A percentile compares a stretch with the other conserved stretches of the same genome.
Conservation (phyloP, 805 yeast species). For the Candida wancherniae region DNA sequence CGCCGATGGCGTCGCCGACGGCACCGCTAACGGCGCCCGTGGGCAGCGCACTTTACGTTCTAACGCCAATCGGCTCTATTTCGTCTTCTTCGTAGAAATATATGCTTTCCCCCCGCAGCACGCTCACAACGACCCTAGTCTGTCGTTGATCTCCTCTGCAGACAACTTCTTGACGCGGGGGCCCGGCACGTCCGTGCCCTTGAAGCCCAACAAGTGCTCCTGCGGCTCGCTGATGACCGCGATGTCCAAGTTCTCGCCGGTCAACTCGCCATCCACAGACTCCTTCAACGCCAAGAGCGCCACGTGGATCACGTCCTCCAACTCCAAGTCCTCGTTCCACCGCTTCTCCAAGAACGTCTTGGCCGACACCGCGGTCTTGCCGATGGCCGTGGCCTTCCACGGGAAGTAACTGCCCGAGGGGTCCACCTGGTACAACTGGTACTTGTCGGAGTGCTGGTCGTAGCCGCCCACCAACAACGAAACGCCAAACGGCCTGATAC, state of each 20-base stretch:
- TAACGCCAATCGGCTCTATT: too few species aligned
- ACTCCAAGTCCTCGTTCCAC: constrained; percentile 95
- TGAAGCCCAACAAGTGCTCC: constrained; percentile 75
- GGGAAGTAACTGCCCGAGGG: constrained; percentile 98
- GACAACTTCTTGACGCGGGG: constrained; percentile 85
- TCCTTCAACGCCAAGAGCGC: constrained; percentile 92
- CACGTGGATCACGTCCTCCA: constrained; percentile 97
- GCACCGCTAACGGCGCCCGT: too few species aligned
- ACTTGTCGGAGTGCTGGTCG: constrained; percentile 66
- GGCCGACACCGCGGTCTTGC: constrained; percentile 93
- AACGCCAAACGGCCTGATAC: constrained; percentile 98
- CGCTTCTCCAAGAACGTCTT: constrained; percentile 96
- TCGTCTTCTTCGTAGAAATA: not conserved
- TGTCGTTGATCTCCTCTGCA: constrained; percentile 91
- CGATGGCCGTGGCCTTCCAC: constrained; percentile 99
- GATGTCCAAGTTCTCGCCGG: constrained; percentile 92
- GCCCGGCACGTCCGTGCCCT: constrained; percentile 78
- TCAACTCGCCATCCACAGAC: constrained; percentile 96
- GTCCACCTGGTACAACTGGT: constrained; percentile 90
- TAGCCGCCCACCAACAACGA: constrained; percentile 91
- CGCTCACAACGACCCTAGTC: constrained; percentile 77
- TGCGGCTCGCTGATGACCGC: constrained; percentile 81
- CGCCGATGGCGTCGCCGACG: too few species aligned
- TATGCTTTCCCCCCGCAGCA: not conserved
- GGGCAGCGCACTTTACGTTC: too few species aligned